Percentiles rank a stretch among this genome's conserved stretches.
Conservation (phyloP, 805 yeast genomes). For the Candida saitoana region DNA sequence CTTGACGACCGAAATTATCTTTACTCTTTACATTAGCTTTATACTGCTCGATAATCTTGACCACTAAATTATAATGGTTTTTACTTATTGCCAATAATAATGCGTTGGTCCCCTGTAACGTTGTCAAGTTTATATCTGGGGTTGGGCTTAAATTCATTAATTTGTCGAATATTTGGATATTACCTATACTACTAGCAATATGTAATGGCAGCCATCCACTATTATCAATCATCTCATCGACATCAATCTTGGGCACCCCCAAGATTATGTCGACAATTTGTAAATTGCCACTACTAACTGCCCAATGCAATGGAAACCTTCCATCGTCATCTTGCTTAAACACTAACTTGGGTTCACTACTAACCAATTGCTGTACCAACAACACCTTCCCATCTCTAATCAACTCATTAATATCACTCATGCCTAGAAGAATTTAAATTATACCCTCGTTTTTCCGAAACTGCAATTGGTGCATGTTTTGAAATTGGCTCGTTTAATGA, state of each 20-base stretch:
- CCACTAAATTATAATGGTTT: conserved; percentile 51
- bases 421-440: neutral
- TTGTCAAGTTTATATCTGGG: conserved; percentile 59
- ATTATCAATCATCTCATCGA: conserved; percentile 66
- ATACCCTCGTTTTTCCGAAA: neutral
- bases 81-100: conserved; percentile 77
- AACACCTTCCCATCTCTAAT: conserved; percentile 57
- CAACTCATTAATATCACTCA: conserved; percentile 50
- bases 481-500: neutral
- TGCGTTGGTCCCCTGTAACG: conserved; percentile 68
- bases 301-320: conserved; percentile 87
- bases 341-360: conserved; percentile 46
- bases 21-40: conserved; percentile 61
- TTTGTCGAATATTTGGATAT: conserved; percentile 45
- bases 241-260: conserved; percentile 40
- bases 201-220: conserved; percentile 90
- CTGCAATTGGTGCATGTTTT: neutral
- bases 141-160: conserved; percentile 46
- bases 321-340: conserved; percentile 61
- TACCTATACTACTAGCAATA: conserved; percentile 75
- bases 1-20: conserved; percentile 62
- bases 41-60: conserved; percentile 47
- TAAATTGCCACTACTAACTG: conserved; percentile 58
- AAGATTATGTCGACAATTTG: conserved; percentile 47
- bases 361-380: conserved; percentile 48